These are phyloP conservation scores for Paramarasmius palmivorus DNA, from an alignment of 1,284 basidiomycete species.

Conservation along the genomic window DNA sequence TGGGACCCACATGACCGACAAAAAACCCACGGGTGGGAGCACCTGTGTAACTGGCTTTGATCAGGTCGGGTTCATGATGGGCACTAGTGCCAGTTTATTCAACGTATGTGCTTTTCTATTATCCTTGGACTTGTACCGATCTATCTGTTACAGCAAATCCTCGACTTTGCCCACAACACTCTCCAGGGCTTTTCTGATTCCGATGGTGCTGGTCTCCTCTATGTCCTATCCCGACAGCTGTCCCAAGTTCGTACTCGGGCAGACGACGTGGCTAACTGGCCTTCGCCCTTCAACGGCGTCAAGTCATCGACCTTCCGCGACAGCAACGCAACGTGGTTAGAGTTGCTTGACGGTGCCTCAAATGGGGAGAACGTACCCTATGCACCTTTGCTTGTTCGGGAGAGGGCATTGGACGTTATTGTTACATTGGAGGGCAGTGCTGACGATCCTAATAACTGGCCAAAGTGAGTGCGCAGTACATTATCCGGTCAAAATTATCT, in stretches of 20 bases:
- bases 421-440: constrained; percentile 69
- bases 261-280: constrained; percentile 69
- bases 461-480: constrained; percentile 51
- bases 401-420: constrained; percentile 64
- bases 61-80: constrained; percentile 66
- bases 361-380: constrained; percentile 68
- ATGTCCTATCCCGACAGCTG: constrained; percentile 48
- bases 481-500: not conserved
- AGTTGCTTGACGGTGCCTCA: constrained; percentile 61
- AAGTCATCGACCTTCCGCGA: constrained; percentile 47
- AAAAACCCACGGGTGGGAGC: constrained; percentile 46
- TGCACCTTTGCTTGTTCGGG: constrained; percentile 62
- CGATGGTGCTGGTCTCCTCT: constrained; percentile 41
- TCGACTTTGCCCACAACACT: constrained; percentile 44
- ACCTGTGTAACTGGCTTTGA: constrained; percentile 68
- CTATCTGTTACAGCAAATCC: constrained; percentile 39
- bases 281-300: constrained; percentile 58
- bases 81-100: constrained; percentile 64
- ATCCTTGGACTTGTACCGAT: not conserved
- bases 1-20: constrained; percentile 59
- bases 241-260: constrained; percentile 48
- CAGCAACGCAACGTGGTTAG: constrained; percentile 47
- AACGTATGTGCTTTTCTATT: constrained; percentile 39
- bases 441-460: constrained; percentile 62
- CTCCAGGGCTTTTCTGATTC: constrained; percentile 38